A percentile compares a stretch with the other conserved stretches of the same genome.
These are phyloP conservation scores for Dendrothele bispora DNA, from an alignment of 768 basidiomycete species.

Conservation along the genomic window DNA sequence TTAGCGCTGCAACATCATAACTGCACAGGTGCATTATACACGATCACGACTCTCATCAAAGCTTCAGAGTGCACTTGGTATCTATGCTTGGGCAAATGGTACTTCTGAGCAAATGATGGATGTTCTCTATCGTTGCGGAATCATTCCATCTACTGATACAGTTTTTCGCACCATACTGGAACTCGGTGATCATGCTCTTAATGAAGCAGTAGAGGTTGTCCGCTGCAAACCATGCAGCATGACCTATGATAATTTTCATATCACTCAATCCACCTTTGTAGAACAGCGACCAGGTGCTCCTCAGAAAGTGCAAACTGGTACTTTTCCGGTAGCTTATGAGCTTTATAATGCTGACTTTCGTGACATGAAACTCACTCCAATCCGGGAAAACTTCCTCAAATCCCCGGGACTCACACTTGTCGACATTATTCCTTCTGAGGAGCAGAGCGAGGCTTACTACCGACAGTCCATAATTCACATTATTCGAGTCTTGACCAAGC, in stretches of 20 bases:
- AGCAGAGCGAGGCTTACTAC: not conserved
- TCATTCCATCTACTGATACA: not conserved
- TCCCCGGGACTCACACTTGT: not conserved
- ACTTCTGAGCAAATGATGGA: not conserved
- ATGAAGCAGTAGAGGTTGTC: not conserved
- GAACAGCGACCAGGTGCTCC: constrained; percentile 15
- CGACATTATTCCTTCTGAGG: not conserved
- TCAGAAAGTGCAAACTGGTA: constrained; percentile 18
- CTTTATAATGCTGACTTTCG: constrained; percentile 3
- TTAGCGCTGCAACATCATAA: too few species aligned
- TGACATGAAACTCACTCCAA: constrained; percentile 1
- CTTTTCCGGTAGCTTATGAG: constrained; percentile 12
- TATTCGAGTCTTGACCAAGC: not conserved
- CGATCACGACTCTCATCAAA: not conserved
- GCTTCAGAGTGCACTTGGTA: not conserved
- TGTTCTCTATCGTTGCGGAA: not conserved
- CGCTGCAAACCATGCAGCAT: not conserved
- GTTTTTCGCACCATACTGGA: not conserved
- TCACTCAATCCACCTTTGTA: constrained; percentile 11
- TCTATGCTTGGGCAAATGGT: not conserved
- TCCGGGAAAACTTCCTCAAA: not conserved
- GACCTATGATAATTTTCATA: constrained; percentile 10
- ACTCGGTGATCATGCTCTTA: not conserved
- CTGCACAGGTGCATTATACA: not conserved
- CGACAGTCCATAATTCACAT: not conserved